A percentile compares a stretch with the other conserved stretches of the same genome.
These are phyloP conservation scores for Tolypocladium amazonense DNA, from an alignment of 2,329 filamentous ascomycete genomes.

Conservation along the genomic window DNA sequence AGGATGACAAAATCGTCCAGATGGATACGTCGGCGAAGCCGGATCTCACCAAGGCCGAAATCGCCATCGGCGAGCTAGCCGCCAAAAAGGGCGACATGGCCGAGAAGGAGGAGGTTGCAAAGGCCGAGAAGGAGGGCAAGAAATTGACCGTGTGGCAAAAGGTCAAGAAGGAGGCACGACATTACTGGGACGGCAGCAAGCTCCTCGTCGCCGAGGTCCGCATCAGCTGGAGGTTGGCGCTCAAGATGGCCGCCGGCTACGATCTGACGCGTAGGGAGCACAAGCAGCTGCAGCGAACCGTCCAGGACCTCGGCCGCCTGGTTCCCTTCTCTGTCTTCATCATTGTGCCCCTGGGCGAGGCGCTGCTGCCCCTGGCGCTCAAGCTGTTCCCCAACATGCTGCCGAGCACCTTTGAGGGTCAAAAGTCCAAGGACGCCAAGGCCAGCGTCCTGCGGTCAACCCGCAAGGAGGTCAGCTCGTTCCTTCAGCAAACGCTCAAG, in stretches of 20 bases:
- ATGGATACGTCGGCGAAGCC: constrained; percentile 19
- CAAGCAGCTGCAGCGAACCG: constrained; percentile 83
- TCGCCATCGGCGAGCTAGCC: constrained; percentile 48
- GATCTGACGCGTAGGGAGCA: constrained; percentile 90
- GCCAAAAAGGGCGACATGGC: constrained; percentile 51
- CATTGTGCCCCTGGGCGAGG: constrained; percentile 91
- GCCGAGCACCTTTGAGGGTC: constrained; percentile 91
- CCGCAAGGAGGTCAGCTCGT: constrained; percentile 85
- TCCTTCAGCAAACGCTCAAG: constrained; percentile 77
- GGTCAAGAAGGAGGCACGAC: constrained; percentile 84
- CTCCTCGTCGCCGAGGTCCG: constrained; percentile 82
- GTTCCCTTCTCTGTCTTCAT: constrained; percentile 96
- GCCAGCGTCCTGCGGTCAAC: constrained; percentile 71
- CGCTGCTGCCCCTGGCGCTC: constrained; percentile 81
- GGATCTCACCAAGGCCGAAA: constrained; percentile 28
- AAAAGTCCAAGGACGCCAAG: constrained; percentile 84
- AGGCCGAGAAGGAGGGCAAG: constrained; percentile 59
- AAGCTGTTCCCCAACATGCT: constrained; percentile 96
- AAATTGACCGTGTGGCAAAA: constrained; percentile 85
- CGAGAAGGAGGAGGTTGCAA: constrained; percentile 47
- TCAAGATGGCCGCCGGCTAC: constrained; percentile 98
- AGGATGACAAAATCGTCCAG: constrained; percentile 14
- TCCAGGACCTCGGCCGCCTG: constrained; percentile 83
- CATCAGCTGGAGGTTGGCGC: constrained; percentile 80
- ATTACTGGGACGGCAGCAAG: constrained; percentile 99